Base-by-base conservation (phyloP, 1,284 basidiomycete species). In the Ustilago cynodontis region DNA sequence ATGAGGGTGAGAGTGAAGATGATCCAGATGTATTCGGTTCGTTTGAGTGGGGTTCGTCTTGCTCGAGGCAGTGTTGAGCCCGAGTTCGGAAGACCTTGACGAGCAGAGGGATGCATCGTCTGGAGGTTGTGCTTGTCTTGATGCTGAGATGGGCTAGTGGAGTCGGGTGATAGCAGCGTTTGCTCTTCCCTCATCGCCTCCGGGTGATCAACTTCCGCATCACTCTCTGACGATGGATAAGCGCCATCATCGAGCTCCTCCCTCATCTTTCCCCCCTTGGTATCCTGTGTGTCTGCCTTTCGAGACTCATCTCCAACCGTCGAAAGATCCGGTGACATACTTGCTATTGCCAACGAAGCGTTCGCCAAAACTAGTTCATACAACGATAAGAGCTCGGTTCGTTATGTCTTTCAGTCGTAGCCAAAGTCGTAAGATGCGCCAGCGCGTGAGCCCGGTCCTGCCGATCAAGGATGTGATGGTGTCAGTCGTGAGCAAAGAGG, bases 21-120 rank as follows among this genome's bases (percentile, higher is more conserved):
- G 39, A 70, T 66, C 77, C 77, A 79, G 45, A 77, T 64, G 31
- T 65, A 37, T 51, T 79, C 73, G 65, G 60, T 73, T 47, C 58
- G 63, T 58, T 69, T 73, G 52, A 79, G 71, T 16, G 73, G 58
- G 2, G 63, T 68, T 13, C 66, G 60, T 9, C 73, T 63, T n/a
- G 61, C 61, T 28, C 51, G 47, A 28, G 5, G 14, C 16, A 45
- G 39, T 18, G 29, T 26, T 16, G 52, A 31, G 26, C 26, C 16
- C 18, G 26, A 49, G 28, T 13, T 7, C 20, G 24, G 6, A 6
- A n/a, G n/a, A 20, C 20, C 20, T 7, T 43, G 41, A n/a, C n/a
- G 2, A 16, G n/a, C 24, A 22, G 39, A 9, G 43, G 49, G 11
- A 13, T 37, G 28, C 31, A 33, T 20, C 13, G 16, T 14, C 37